Evolutionary conservation across 2,329 filamentous ascomycete species (phyloP), one percentile per base, ranked within the genome.

Genomic region (Trichoderma hamatum): DNA sequence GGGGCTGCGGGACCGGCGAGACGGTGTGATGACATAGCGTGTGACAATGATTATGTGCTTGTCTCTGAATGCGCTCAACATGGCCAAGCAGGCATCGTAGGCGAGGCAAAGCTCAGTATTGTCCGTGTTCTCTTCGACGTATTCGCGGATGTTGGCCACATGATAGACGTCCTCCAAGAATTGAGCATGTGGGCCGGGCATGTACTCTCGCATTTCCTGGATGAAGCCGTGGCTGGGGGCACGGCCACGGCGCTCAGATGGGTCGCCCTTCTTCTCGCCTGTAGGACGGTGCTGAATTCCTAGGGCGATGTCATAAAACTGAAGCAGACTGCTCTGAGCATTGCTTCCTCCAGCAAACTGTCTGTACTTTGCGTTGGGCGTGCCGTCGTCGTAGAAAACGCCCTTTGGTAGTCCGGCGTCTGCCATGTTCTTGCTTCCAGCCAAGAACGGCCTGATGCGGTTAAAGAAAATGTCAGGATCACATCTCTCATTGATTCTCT

Each of bases 41-140:
- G 93, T 94, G 21, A 99, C 96, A 74, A 99, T 95, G 78, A 93
- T 92, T 75, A 99, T 97, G 79, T 99, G 96, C 79, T 94, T 97
- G 80, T 97, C 94, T 70, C 94, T 90, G 76, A 97, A 90, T 19
- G 82, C 80, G 71, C 86, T 85, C 61, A 89, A 79, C 86, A 89
- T 89, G 30, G 85, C 90, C 9, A 99, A 84, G 77, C 94, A 97
- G 7, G 94, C 93, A 76, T 99, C 96, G 79, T 95, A 99, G 0
- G 96, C 93, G 21, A 94, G 84, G 59, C 86, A 88, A 2, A 99
- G 83, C 13, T 88, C 86, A 26, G 85, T 84, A 76, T 97, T 86
- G 49, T 83, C 81, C 5, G 82, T 76, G 86, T 87, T 73, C 73
- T 77, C 78, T 72, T 92, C 87, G 61, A 97, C 94, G 74, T 91